Conservation (phyloP, 306 rosid genomes). For the Mimosa bimucronata region DNA sequence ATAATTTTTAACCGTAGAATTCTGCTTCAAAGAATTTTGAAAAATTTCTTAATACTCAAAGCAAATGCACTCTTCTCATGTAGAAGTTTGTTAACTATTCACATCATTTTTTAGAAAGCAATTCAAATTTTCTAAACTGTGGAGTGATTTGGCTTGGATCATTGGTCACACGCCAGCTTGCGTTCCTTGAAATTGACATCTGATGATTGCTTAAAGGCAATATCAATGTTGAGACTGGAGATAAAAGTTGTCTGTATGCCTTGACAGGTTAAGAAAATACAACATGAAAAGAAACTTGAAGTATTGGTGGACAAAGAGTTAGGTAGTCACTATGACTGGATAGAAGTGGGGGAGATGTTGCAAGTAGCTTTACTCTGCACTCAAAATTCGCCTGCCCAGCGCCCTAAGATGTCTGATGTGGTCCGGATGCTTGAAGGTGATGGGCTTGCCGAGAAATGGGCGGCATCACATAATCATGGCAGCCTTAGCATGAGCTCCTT, state of each 20-base stretch:
- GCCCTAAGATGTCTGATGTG: slow-evolving; percentile 83
- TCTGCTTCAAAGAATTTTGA: too few species aligned
- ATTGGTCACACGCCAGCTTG: not conserved
- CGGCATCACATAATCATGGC: slow-evolving; percentile 62
- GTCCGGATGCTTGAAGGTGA: slow-evolving; percentile 83
- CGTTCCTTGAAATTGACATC: not conserved
- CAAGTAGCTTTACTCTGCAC: slow-evolving; percentile 79
- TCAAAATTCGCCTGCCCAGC: slow-evolving; percentile 67
- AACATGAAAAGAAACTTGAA: slow-evolving; percentile 67
- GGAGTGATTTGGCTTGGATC: too few species aligned
- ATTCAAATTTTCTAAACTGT: too few species aligned
- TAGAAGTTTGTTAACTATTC: too few species aligned
- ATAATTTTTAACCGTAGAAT: too few species aligned
- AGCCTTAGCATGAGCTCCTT: slow-evolving; percentile 45
- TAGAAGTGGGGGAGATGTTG: slow-evolving; percentile 76
- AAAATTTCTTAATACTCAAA: too few species aligned
- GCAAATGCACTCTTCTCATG: too few species aligned
- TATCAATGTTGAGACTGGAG: not conserved
- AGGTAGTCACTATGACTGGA: slow-evolving; percentile 59
- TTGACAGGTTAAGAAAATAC: slow-evolving; percentile 69
- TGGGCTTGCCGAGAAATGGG: slow-evolving; percentile 81
- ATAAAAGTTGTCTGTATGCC: not conserved
- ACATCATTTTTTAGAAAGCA: too few species aligned
- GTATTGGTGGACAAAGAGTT: slow-evolving; percentile 69
- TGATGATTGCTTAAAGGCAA: not conserved